Conservation (phyloP, 176 grass and related monocot species). For the Oryza meridionalis region DNA sequence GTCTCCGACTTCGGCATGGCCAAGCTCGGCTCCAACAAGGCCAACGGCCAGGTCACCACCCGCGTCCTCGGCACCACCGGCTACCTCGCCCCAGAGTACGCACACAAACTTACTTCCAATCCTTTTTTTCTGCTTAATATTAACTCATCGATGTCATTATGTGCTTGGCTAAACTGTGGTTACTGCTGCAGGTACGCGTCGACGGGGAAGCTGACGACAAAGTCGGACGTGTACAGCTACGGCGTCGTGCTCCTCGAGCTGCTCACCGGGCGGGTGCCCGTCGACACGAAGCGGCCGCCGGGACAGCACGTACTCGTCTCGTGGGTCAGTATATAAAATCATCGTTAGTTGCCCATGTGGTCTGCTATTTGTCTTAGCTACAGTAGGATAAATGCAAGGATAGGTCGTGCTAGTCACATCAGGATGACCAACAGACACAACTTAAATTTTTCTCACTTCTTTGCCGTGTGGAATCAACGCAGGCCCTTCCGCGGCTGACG, state of each 20-base stretch:
- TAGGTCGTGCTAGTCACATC: background rate
- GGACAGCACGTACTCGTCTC: slow-evolving; percentile 95
- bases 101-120: background rate
- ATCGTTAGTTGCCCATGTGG: background rate
- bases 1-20: slow-evolving; percentile 89
- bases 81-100: slow-evolving; percentile 88
- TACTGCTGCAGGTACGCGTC: slow-evolving; percentile 70
- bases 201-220: slow-evolving; percentile 94
- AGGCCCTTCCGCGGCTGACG: slow-evolving; percentile 90
- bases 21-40: slow-evolving; percentile 91
- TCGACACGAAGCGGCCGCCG: slow-evolving; percentile 71
- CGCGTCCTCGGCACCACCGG: slow-evolving; percentile 98
- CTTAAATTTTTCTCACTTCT: background rate
- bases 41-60: slow-evolving; percentile 87
- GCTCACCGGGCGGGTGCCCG: slow-evolving; percentile 78
- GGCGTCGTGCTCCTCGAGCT: slow-evolving; percentile 92
- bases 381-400: background rate
- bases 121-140: background rate
- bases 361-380: background rate
- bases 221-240: slow-evolving; percentile 97
- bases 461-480: background rate
- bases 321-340: slow-evolving; percentile 55
- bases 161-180: background rate
- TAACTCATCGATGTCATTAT: background rate
- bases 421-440: background rate